These are phyloP conservation scores for Piper longum DNA, from an alignment of 164 flowering plant species.

Conservation along the genomic window DNA sequence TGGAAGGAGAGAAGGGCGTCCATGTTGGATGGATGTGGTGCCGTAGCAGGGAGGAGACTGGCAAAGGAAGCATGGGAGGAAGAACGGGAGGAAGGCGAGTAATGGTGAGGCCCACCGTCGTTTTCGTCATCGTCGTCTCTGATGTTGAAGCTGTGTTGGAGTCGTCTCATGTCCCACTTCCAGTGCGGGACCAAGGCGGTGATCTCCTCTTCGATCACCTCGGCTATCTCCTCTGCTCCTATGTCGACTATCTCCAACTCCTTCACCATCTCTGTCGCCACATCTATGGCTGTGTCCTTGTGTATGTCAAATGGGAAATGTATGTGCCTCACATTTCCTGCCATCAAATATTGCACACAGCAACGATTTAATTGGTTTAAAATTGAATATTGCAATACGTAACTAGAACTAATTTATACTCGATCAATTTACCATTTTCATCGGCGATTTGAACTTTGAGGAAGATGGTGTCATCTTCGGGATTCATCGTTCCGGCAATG, in stretches of 20 bases:
- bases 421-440: slow-evolving; percentile 30
- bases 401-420: neutral
- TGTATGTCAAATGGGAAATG: slow-evolving; percentile 57
- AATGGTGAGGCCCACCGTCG: slow-evolving; percentile 24
- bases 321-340: slow-evolving; percentile 44
- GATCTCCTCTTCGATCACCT: slow-evolving; percentile 60
- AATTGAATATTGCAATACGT: neutral
- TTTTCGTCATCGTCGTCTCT: slow-evolving; percentile 23
- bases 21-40: slow-evolving; percentile 5
- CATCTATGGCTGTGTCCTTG: slow-evolving; percentile 63
- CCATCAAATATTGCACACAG: neutral
- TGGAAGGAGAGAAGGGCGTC: slow-evolving; percentile 1
- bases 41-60: slow-evolving; percentile 13
- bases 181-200: slow-evolving; percentile 40
- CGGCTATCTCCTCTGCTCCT: slow-evolving; percentile 58
- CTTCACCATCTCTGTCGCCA: slow-evolving; percentile 76
- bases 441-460: slow-evolving; percentile 65
- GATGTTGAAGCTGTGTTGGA: slow-evolving; percentile 27
- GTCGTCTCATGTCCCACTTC: slow-evolving; percentile 19
- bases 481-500: slow-evolving; percentile 59
- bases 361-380: neutral
- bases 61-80: slow-evolving; percentile 47
- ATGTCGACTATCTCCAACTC: slow-evolving; percentile 62
- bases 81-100: slow-evolving; percentile 24
- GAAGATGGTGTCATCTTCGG: slow-evolving; percentile 48